These are phyloP conservation scores for Selenicereus undatus DNA, from an alignment of 148 eudicot genomes.

Conservation along the genomic window DNA sequence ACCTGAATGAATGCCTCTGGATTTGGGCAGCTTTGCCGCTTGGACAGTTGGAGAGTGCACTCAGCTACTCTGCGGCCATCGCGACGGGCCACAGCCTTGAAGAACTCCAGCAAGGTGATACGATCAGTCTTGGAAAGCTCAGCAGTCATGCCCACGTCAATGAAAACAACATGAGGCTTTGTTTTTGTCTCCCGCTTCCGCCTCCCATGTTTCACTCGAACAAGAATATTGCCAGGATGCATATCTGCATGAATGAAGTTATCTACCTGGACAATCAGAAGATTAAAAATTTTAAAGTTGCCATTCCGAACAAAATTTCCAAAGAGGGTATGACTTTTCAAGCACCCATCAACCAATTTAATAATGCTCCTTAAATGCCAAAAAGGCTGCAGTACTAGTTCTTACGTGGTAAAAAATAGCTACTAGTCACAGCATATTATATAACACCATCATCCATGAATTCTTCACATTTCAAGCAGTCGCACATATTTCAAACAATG, in stretches of 20 bases:
- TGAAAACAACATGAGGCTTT: constrained; percentile 86
- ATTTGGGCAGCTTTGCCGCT: constrained; percentile 82
- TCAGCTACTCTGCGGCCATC: constrained; percentile 92
- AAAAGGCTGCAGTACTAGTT: not conserved
- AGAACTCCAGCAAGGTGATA: constrained; percentile 70
- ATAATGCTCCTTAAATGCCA: not conserved
- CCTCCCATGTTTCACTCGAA: constrained; percentile 53
- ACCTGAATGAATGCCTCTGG: constrained; percentile 84
- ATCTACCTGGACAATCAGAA: constrained; percentile 59
- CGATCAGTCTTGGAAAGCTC: constrained; percentile 81
- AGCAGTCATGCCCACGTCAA: constrained; percentile 99
- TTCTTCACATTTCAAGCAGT: too few species aligned
- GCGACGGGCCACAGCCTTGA: constrained; percentile 85
- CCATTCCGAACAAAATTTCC: not conserved
- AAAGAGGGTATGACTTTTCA: not conserved
- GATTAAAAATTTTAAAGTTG: not conserved
- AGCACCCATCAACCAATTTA: not conserved
- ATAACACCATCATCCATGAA: too few species aligned
- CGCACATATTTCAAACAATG: not conserved
- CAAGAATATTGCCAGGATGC: constrained; percentile 99
- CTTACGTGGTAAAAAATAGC: not conserved
- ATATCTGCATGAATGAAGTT: constrained; percentile 97
- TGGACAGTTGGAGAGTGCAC: constrained; percentile 73
- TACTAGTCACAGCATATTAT: not conserved
- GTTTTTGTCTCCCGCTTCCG: constrained; percentile 48